Evolutionary conservation across 345 rosid species (phyloP).

Genomic region (Zanthoxylum bungeanum): DNA sequence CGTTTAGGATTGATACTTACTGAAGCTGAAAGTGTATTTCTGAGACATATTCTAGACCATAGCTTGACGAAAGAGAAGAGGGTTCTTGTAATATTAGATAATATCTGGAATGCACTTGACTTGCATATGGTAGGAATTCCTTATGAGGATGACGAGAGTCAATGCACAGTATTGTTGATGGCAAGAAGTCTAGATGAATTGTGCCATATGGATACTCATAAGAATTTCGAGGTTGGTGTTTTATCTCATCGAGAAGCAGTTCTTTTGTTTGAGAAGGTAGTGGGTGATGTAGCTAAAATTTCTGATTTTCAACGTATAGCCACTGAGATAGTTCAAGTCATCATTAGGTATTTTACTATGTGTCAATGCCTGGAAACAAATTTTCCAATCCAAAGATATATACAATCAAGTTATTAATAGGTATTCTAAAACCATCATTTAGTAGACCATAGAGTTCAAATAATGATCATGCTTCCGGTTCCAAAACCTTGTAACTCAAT

Average conservation of each 20-base stretch:
- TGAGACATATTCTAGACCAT: neutral
- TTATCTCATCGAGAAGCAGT: constrained; percentile 10
- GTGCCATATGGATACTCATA: constrained; percentile 11
- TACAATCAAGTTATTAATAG: neutral
- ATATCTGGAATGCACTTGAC: neutral
- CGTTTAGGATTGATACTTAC: neutral
- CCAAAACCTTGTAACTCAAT: neutral
- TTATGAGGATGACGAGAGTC: neutral
- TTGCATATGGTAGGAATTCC: constrained; percentile 1
- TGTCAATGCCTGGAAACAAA: neutral
- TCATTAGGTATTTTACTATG: constrained; percentile 18
- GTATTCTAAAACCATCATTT: neutral
- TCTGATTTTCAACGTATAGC: neutral
- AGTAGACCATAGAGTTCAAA: neutral
- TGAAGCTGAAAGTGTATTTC: neutral
- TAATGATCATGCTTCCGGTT: neutral
- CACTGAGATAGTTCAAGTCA: neutral
- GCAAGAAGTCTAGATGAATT: constrained; percentile 15
- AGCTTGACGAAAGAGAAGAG: neutral
- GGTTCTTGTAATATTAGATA: neutral
- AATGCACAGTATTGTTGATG: constrained; percentile 21
- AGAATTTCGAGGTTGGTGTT: neutral
- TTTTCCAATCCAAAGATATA: no score
- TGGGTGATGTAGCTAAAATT: neutral
- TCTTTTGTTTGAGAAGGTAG: constrained; percentile 2